Percentiles rank a stretch among this genome's conserved stretches.
These are phyloP conservation scores for Beauveria pseudobassiana DNA, from an alignment of 2,329 filamentous ascomycete species.

Conservation along the genomic window DNA sequence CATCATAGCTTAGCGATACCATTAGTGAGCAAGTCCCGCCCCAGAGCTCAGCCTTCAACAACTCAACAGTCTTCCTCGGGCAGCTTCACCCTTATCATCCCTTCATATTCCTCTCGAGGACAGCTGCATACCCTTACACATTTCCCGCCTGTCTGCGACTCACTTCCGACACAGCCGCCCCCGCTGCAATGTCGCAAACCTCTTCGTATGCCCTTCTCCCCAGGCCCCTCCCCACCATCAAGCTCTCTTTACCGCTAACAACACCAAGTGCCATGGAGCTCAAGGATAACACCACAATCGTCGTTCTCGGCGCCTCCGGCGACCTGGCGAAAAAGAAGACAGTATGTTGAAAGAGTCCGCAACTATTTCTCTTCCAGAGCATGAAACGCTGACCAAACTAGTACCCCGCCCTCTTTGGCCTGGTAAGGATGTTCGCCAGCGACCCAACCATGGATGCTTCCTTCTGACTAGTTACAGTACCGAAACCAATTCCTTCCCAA, in stretches of 20 bases:
- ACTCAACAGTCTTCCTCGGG: slow-evolving; percentile 2
- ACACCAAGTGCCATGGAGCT: slow-evolving; percentile 72
- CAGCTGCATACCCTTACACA: not conserved
- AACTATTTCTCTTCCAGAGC: slow-evolving; percentile 11
- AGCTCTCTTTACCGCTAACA: slow-evolving; percentile 8
- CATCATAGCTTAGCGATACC: slow-evolving; percentile 12
- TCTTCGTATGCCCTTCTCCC: slow-evolving; percentile 32
- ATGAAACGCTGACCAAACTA: slow-evolving; percentile 32
- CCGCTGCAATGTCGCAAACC: slow-evolving; percentile 16
- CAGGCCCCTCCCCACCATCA: slow-evolving; percentile 11
- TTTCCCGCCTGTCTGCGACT: not conserved
- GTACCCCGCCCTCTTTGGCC: slow-evolving; percentile 95
- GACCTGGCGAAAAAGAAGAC: slow-evolving; percentile 99
- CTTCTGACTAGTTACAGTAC: slow-evolving; percentile 51
- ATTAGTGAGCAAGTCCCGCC: slow-evolving; percentile 11
- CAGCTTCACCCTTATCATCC: not conserved
- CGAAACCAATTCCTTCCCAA: slow-evolving; percentile 98
- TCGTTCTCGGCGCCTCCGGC: slow-evolving; percentile 93
- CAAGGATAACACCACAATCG: slow-evolving; percentile 95
- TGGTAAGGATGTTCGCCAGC: slow-evolving; percentile 56
- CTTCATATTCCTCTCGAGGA: not conserved
- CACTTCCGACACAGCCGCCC: slow-evolving; percentile 4
- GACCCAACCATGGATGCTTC: not conserved
- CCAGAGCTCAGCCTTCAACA: slow-evolving; percentile 4
- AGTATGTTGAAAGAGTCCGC: slow-evolving; percentile 40